Evolutionary conservation across 129 eudicot species (phyloP).

Genomic region (Smallanthus sonchifolius): DNA sequence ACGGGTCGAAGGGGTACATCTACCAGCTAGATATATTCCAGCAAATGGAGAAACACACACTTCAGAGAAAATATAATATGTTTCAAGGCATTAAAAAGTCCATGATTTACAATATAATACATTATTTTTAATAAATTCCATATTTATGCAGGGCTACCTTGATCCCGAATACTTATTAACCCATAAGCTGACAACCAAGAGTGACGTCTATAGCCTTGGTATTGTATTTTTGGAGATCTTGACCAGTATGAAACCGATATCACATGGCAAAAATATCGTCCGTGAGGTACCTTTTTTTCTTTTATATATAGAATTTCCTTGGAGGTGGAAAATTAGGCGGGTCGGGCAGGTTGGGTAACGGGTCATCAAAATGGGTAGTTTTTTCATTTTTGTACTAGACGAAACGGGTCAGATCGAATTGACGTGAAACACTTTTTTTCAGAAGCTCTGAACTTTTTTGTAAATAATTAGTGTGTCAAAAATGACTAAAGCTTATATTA

Average conservation of each 20-base stretch:
- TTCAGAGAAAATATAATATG: not conserved
- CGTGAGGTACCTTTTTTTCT: slow-evolving; percentile 52
- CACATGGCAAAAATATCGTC: slow-evolving; percentile 68
- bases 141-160: slow-evolving; percentile 64
- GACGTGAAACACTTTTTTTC: not conserved
- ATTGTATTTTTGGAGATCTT: slow-evolving; percentile 78
- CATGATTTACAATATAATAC: not conserved
- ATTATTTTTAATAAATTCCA: not conserved
- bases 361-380: not conserved
- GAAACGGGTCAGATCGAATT: not conserved
- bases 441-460: not conserved
- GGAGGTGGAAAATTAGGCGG: not conserved
- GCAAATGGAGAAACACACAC: not conserved
- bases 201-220: slow-evolving; percentile 94
- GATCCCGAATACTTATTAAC: slow-evolving; percentile 89
- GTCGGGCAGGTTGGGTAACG: no score
- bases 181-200: slow-evolving; percentile 64
- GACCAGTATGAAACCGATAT: slow-evolving; percentile 75
- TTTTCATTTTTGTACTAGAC: not conserved
- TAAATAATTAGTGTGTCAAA: not conserved
- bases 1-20: not conserved
- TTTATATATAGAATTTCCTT: not conserved
- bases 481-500: not conserved
- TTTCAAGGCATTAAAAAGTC: not conserved
- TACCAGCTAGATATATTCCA: not conserved